phyloP scores from a whole-genome alignment of 495 filamentous ascomycete genomes.

The Aspergillus baeticus region DNA sequence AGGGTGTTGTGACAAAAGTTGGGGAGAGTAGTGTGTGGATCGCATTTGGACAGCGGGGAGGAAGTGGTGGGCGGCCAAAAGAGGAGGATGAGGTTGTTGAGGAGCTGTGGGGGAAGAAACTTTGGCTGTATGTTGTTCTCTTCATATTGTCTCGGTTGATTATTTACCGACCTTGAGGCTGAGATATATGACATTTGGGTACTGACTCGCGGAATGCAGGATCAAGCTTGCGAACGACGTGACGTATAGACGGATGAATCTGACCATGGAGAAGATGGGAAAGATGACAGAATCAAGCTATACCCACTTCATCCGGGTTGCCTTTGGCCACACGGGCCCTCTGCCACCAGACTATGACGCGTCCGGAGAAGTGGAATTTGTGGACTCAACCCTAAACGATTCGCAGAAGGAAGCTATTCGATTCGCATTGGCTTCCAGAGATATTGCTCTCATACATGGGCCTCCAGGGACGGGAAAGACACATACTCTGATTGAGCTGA shows the following conservation, averaged over 20 bases:
- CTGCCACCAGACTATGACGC: constrained; percentile 46
- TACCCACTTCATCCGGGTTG: constrained; percentile 72
- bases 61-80: constrained; percentile 44
- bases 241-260: constrained; percentile 87
- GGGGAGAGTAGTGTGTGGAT: constrained; percentile 58
- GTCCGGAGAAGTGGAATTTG: constrained; percentile 66
- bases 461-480: constrained; percentile 97
- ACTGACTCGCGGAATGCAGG: constrained; percentile 32
- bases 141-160: background rate
- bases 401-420: constrained; percentile 88
- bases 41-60: constrained; percentile 65
- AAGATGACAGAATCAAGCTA: constrained; percentile 71
- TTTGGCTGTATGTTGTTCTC: constrained; percentile 55
- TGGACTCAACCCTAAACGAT: constrained; percentile 78
- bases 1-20: constrained; percentile 79
- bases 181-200: background rate
- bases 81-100: constrained; percentile 59
- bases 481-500: constrained; percentile 93
- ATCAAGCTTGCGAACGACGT: constrained; percentile 96
- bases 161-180: background rate
- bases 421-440: constrained; percentile 79
- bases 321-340: constrained; percentile 65
- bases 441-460: constrained; percentile 92
- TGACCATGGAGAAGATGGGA: constrained; percentile 76
- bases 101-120: constrained; percentile 57